A percentile compares a stretch with the other conserved stretches of the same genome.
phyloP scores from a whole-genome alignment of 805 yeast genomes.

The Zygosaccharomyces siamensis region DNA sequence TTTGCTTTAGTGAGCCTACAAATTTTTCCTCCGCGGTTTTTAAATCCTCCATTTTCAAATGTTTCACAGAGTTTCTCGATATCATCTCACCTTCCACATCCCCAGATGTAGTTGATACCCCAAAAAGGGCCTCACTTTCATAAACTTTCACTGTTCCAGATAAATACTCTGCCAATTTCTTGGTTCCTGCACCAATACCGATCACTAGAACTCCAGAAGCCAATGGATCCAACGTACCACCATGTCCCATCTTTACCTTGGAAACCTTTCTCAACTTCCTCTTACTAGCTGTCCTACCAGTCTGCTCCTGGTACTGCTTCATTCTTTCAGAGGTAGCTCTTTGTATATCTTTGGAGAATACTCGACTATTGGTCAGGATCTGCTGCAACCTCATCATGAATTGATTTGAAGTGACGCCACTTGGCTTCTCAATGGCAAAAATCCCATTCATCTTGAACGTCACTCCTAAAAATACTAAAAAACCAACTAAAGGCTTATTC shows the following conservation, averaged over 20 bases:
- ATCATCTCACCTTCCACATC: conserved; percentile 85
- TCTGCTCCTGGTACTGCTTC: conserved; percentile 35
- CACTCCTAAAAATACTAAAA: neutral
- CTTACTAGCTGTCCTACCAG: conserved; percentile 46
- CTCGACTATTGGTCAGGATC: conserved; percentile 53
- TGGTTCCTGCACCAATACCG: conserved; percentile 93
- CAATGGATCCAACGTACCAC: conserved; percentile 93
- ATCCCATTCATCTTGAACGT: conserved; percentile 72
- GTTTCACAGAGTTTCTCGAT: conserved; percentile 50
- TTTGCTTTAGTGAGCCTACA: conserved; percentile 76
- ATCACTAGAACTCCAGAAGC: conserved; percentile 93
- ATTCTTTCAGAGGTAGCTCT: conserved; percentile 46
- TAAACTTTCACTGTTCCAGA: conserved; percentile 74
- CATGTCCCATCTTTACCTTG: conserved; percentile 91
- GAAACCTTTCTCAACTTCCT: conserved; percentile 46
- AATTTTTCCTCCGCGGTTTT: conserved; percentile 53
- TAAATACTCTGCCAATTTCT: conserved; percentile 64
- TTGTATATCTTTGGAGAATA: conserved; percentile 51
- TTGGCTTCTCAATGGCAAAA: conserved; percentile 86
- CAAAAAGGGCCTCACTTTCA: conserved; percentile 79
- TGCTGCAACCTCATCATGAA: conserved; percentile 63
- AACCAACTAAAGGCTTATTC: neutral
- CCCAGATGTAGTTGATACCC: conserved; percentile 89
- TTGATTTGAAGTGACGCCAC: conserved; percentile 75
- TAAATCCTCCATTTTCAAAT: conserved; percentile 52